phyloP scores from a whole-genome alignment of 192 early-diverging fungal species.

The Spizellomyces punctatus region DNA sequence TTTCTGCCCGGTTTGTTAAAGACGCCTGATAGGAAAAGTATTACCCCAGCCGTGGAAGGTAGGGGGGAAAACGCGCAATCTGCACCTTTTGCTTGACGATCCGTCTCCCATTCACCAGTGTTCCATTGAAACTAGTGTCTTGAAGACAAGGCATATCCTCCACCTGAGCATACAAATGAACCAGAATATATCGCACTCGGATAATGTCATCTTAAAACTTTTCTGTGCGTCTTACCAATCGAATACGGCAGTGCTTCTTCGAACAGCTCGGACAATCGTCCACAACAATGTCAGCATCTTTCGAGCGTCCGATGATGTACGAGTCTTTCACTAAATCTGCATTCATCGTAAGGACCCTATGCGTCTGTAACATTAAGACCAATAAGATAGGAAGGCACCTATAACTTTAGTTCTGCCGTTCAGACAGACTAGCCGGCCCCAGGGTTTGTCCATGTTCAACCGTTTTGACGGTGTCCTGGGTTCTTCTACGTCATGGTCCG shows the following conservation, averaged over 20 bases:
- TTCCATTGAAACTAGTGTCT: slow-evolving; percentile 18
- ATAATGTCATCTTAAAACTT: no score
- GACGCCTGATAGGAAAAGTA: background rate
- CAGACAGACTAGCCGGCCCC: slow-evolving; percentile 8
- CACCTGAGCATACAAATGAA: slow-evolving; percentile 5
- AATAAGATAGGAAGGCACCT: background rate
- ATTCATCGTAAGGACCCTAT: background rate
- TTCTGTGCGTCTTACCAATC: background rate
- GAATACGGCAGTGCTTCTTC: slow-evolving; percentile 16
- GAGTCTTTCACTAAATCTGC: slow-evolving; percentile 13
- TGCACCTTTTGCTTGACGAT: slow-evolving; percentile 2
- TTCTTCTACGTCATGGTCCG: no score
- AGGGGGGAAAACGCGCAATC: background rate
- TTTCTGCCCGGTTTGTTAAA: slow-evolving; percentile 15
- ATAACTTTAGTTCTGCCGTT: background rate
- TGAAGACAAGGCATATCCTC: slow-evolving; percentile 25
- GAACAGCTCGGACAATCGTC: slow-evolving; percentile 11
- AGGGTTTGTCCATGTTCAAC: background rate
- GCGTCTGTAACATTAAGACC: background rate
- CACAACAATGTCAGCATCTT: slow-evolving; percentile 12
- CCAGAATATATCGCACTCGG: background rate
- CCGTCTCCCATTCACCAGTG: slow-evolving; percentile 11
- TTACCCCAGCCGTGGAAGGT: background rate
- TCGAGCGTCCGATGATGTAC: slow-evolving; percentile 15
- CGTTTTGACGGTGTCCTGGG: no score